A percentile compares a stretch with the other conserved stretches of the same genome.
These are phyloP conservation scores for Penicillium alfredii DNA, from an alignment of 495 filamentous ascomycete genomes.

Conservation along the genomic window DNA sequence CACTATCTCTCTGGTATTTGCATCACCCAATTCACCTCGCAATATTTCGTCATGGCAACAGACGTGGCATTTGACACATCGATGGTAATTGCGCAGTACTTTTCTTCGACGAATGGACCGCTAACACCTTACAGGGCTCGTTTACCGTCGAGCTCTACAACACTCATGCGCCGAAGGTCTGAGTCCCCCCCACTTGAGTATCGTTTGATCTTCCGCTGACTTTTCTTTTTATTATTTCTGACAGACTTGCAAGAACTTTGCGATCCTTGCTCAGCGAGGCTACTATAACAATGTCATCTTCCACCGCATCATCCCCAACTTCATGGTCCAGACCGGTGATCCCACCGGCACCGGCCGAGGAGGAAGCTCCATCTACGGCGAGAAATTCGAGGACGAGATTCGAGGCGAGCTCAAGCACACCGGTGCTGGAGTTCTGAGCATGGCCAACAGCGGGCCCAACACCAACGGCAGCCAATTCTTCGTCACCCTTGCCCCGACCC, in stretches of 20 bases:
- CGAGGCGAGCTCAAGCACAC: conserved; percentile 74
- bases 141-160: conserved; percentile 89
- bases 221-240: conserved; percentile 11
- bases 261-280: conserved; percentile 65
- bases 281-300: conserved; percentile 85
- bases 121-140: conserved; percentile 52
- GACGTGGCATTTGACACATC: conserved; percentile 73
- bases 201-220: background rate
- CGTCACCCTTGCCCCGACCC: conserved; percentile 89
- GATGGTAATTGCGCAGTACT: conserved; percentile 50
- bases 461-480: conserved; percentile 90
- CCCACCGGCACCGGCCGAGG: conserved; percentile 94
- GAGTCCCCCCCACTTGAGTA: background rate
- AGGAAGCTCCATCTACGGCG: conserved; percentile 85
- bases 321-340: conserved; percentile 97
- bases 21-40: conserved; percentile 1
- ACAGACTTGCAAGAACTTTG: conserved; percentile 83
- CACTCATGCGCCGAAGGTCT: conserved; percentile 65
- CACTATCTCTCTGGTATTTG: conserved; percentile 6
- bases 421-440: conserved; percentile 85
- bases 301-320: conserved; percentile 92
- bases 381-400: conserved; percentile 94
- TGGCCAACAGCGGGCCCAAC: conserved; percentile 93
- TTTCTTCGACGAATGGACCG: background rate
- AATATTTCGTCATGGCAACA: conserved; percentile 55